Evolutionary conservation across 2,329 filamentous ascomycete species (phyloP).

Genomic region (Fusarium virguliforme): DNA sequence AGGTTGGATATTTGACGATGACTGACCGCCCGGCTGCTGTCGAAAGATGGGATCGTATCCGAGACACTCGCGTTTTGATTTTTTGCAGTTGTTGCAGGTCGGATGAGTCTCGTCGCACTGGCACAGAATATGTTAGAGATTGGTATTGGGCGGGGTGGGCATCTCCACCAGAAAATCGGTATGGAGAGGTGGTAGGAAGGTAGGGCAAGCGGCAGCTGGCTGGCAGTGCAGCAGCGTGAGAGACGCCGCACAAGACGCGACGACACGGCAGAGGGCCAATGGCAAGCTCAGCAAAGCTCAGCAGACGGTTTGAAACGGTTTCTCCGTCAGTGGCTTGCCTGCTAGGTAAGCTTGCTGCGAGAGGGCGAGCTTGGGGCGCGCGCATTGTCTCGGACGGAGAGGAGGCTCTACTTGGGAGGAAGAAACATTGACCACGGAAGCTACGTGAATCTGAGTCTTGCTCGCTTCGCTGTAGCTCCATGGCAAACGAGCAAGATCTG

Average conservation of each 20-base stretch:
- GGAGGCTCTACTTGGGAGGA: slow-evolving; percentile 42
- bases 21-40: slow-evolving; percentile 80
- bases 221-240: slow-evolving; percentile 23
- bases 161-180: slow-evolving; percentile 39
- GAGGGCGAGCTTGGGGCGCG: slow-evolving; percentile 14
- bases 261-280: slow-evolving; percentile 37
- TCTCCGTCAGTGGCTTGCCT: slow-evolving; percentile 32
- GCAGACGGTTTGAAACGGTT: slow-evolving; percentile 16
- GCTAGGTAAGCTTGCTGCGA: slow-evolving; percentile 15
- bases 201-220: slow-evolving; percentile 33
- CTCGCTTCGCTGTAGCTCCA: slow-evolving; percentile 42
- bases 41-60: slow-evolving; percentile 93
- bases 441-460: slow-evolving; percentile 46
- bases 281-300: slow-evolving; percentile 34
- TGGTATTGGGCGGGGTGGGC: slow-evolving; percentile 36
- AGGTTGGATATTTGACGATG: slow-evolving; percentile 70
- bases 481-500: slow-evolving; percentile 38
- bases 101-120: slow-evolving; percentile 96
- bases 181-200: slow-evolving; percentile 16
- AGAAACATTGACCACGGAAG: slow-evolving; percentile 38
- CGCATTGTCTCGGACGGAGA: slow-evolving; percentile 26
- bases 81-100: slow-evolving; percentile 90
- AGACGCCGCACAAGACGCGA: slow-evolving; percentile 26
- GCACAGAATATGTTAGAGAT: slow-evolving; percentile 50
- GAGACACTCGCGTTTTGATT: slow-evolving; percentile 88